phyloP scores from a whole-genome alignment of 352 stramenopile species.

The Pythium folliculosum region DNA sequence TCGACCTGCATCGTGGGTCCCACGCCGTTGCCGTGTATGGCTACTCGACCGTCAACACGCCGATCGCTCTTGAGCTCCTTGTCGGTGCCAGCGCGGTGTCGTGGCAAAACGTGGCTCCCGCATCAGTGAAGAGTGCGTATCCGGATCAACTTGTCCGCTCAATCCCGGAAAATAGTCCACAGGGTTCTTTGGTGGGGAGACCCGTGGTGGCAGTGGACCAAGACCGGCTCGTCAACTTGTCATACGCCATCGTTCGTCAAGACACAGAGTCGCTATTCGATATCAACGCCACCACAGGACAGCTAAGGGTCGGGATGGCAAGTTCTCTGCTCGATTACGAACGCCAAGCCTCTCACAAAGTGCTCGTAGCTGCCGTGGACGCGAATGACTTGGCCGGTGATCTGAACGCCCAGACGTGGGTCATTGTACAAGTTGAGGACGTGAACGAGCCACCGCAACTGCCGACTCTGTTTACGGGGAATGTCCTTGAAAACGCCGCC shows the following conservation, averaged over 20 bases:
- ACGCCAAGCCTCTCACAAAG: conserved; percentile 1
- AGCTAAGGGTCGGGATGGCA: conserved; percentile 18
- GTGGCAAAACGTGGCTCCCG: conserved; percentile 18
- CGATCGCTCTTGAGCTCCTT: conserved; percentile 12
- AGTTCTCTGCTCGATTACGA: conserved; percentile 30
- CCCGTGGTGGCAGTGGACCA: conserved; percentile 16
- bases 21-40: conserved; percentile 24
- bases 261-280: conserved; percentile 20
- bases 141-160: conserved; percentile 6
- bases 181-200: conserved; percentile 8
- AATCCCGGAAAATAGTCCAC: conserved; percentile 21
- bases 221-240: conserved; percentile 9
- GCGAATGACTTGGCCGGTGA: background rate
- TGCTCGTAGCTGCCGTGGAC: conserved; percentile 26
- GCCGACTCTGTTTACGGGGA: background rate
- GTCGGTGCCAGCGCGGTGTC: background rate
- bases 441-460: conserved; percentile 32
- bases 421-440: conserved; percentile 25
- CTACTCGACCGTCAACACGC: background rate
- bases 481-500: conserved; percentile 19
- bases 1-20: conserved; percentile 12
- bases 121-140: conserved; percentile 4
- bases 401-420: conserved; percentile 14
- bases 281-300: conserved; percentile 25
- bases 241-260: conserved; percentile 21